phyloP scores from a whole-genome alignment of 164 flowering plant genomes.

The Aristolochia californica region DNA sequence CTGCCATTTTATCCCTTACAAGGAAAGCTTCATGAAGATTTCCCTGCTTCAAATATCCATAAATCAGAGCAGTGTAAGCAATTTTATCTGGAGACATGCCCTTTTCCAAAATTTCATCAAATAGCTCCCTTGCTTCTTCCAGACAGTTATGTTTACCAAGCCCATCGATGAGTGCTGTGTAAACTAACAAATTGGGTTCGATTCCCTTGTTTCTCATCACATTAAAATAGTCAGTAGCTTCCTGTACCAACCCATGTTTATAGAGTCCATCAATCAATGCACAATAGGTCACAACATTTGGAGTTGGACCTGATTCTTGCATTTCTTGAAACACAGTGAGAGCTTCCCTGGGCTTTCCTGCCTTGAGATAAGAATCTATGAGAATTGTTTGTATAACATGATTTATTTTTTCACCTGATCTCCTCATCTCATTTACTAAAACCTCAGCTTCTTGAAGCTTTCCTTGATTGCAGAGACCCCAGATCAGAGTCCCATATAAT shows the following conservation, averaged over 20 bases:
- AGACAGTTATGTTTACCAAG: slow-evolving; percentile 44
- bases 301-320: slow-evolving; percentile 34
- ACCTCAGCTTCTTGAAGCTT: slow-evolving; percentile 43
- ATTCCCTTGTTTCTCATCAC: slow-evolving; percentile 35
- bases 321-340: slow-evolving; percentile 47
- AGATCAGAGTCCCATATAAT: slow-evolving; percentile 52
- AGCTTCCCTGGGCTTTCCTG: slow-evolving; percentile 49
- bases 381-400: slow-evolving; percentile 50
- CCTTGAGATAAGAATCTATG: slow-evolving; percentile 62
- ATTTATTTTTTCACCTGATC: slow-evolving; percentile 30
- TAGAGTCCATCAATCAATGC: slow-evolving; percentile 71
- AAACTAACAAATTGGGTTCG: slow-evolving; percentile 51
- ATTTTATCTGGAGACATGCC: slow-evolving; percentile 50
- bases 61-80: slow-evolving; percentile 59
- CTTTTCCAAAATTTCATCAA: slow-evolving; percentile 45
- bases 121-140: slow-evolving; percentile 46
- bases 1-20: slow-evolving; percentile 41
- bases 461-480: slow-evolving; percentile 62
- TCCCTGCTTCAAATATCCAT: slow-evolving; percentile 65
- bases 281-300: slow-evolving; percentile 59
- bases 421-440: slow-evolving; percentile 44
- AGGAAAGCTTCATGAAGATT: slow-evolving; percentile 49
- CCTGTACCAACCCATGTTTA: slow-evolving; percentile 45
- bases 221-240: slow-evolving; percentile 44
- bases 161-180: slow-evolving; percentile 70